These are phyloP conservation scores for Arachis hypogaea DNA, from an alignment of 306 rosid species.

Conservation along the genomic window DNA sequence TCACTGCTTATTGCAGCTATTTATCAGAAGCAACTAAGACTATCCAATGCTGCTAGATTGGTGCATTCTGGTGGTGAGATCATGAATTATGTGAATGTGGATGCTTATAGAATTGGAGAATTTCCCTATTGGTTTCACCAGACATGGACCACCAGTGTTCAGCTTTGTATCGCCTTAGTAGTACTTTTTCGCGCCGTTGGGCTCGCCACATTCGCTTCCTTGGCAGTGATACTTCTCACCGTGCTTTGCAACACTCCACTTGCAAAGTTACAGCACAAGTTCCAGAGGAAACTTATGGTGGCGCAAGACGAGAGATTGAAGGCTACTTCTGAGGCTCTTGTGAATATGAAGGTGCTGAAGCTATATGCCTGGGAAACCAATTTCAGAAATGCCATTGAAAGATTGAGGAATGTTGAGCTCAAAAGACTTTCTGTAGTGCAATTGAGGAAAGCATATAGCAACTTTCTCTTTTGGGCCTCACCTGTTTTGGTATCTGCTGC, in stretches of 20 bases:
- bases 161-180: slow-evolving; percentile 54
- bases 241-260: slow-evolving; percentile 71
- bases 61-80: slow-evolving; percentile 71
- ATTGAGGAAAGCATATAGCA: slow-evolving; percentile 49
- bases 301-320: slow-evolving; percentile 71
- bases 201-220: slow-evolving; percentile 64
- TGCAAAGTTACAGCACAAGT: slow-evolving; percentile 68
- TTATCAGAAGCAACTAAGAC: slow-evolving; percentile 60
- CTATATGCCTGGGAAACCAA: slow-evolving; percentile 76
- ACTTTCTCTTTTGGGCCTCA: slow-evolving; percentile 70
- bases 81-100: slow-evolving; percentile 71
- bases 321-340: slow-evolving; percentile 63
- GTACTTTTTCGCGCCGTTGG: slow-evolving; percentile 65
- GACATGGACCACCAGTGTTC: slow-evolving; percentile 72
- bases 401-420: slow-evolving; percentile 56
- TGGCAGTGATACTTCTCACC: slow-evolving; percentile 59
- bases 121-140: slow-evolving; percentile 78
- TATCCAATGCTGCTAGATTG: slow-evolving; percentile 60
- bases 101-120: slow-evolving; percentile 75
- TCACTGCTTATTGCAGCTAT: slow-evolving; percentile 67
- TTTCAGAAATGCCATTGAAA: slow-evolving; percentile 57
- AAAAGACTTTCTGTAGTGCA: slow-evolving; percentile 64
- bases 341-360: slow-evolving; percentile 72
- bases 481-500: slow-evolving; percentile 71
- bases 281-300: slow-evolving; percentile 58